These are phyloP conservation scores for Chytriomyces sp. DNA, from an alignment of 192 early-diverging fungal species.

Conservation along the genomic window DNA sequence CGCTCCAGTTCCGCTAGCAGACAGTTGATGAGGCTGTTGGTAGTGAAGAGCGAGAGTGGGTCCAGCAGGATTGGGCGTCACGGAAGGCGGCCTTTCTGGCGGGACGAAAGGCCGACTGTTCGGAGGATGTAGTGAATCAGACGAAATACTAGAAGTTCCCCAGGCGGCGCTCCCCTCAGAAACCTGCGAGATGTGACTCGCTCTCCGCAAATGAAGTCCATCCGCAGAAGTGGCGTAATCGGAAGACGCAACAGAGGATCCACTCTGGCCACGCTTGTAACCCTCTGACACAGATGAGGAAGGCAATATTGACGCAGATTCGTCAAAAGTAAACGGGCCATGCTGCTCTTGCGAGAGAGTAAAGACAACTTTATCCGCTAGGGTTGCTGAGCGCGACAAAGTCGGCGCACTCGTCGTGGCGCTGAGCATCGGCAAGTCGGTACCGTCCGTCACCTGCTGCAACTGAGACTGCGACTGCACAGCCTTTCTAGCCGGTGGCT, in stretches of 20 bases:
- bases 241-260: constrained; percentile 1
- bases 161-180: not conserved
- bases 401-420: not conserved
- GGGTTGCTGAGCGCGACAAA: not conserved
- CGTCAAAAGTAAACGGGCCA: not conserved
- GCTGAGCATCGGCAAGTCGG: not conserved
- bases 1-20: too few species aligned
- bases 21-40: too few species aligned
- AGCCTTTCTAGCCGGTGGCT: not conserved
- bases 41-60: too few species aligned
- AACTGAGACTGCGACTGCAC: not conserved
- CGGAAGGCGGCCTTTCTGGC: not conserved
- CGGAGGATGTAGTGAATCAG: not conserved
- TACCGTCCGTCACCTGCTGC: not conserved
- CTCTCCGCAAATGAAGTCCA: not conserved
- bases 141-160: constrained; percentile 4
- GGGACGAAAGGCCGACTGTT: not conserved
- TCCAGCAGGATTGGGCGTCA: too few species aligned
- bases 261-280: constrained; percentile 22
- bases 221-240: not conserved
- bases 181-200: constrained; percentile 1
- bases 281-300: constrained; percentile 12
- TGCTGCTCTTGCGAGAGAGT: not conserved
- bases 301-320: not conserved
- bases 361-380: not conserved